phyloP scores from a whole-genome alignment of 139 green algal genomes.

The Yamagishiella unicocca region DNA sequence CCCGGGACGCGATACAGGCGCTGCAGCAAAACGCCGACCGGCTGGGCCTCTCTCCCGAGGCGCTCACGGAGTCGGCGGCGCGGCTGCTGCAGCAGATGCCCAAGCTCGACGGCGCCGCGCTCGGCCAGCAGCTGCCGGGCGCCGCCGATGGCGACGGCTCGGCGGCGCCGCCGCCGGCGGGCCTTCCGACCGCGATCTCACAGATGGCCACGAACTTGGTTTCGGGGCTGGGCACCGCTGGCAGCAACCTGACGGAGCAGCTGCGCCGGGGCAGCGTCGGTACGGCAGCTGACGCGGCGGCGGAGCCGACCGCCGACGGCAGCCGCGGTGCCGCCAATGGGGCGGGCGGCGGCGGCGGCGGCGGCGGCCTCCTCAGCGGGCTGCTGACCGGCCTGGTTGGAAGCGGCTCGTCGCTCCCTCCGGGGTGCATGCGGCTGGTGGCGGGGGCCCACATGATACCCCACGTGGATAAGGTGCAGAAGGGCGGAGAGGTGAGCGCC shows the following conservation, averaged over 20 bases:
- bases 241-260: constrained; percentile 17
- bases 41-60: constrained; percentile 4
- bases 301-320: background rate
- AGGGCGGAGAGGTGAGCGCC: constrained; percentile 78
- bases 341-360: background rate
- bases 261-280: background rate
- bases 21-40: constrained; percentile 15
- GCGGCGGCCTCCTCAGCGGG: background rate
- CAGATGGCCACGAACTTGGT: constrained; percentile 1
- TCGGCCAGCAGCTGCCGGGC: background rate
- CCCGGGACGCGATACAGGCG: background rate
- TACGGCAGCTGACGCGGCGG: background rate
- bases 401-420: background rate
- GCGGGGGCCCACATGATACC: constrained; percentile 73
- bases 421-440: constrained; percentile 53
- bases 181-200: background rate
- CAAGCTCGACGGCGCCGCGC: background rate
- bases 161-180: background rate
- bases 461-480: constrained; percentile 84
- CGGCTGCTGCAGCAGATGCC: constrained; percentile 4
- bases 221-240: background rate
- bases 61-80: background rate
- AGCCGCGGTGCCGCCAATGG: background rate
- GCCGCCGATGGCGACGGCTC: background rate
- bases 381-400: constrained; percentile 34